Evolutionary conservation across 192 early-diverging fungal species (phyloP), one percentile per base, ranked within the genome.

Genomic region (Umbelopsis isabellina): DNA sequence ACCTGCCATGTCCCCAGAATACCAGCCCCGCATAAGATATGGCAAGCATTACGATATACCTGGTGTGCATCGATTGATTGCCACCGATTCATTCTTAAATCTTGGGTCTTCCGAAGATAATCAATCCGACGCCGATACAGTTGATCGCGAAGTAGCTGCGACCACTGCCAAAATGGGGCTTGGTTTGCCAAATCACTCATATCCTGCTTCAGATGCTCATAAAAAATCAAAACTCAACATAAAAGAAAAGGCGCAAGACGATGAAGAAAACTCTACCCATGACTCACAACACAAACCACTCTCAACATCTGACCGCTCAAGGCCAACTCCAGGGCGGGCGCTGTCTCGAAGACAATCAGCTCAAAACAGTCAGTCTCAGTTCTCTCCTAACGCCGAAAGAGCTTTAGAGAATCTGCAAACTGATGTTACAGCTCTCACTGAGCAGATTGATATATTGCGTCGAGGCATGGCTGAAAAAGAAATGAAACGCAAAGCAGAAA

Each of bases 371-470:
- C 21, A 58, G 20, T 46, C 25, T 23, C 20, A 16, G n/a, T 20
- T 55, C 13, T 25, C n/a, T 15, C 37, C 69, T 27, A 49, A 41
- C 21, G 64, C 66, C 18, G 58, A 68, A 68, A 13, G 72, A 16
- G 72, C 72, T 7, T 27, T 74, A 22, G 72, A 74, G 21, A 74
- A 53, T 4, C 35, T 74, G n/a, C 72, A 74, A 37, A 74, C 72
- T 9, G 67, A 74, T 18, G 72, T 74, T 2, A 51, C 72, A 8
- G 72, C 55, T 8, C 22, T 74, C 15, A 61, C 72, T 3, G 72
- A 74, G 16, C 72, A 74, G 44, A 49, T 74, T 22, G 66, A 67
- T 23, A 48, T 68, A 0, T 22, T 74, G 0, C 50, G 72, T 30
- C 52, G 68, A 46, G 46, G 44, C 21, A 45, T 71, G 21, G 12